phyloP scores from a whole-genome alignment of 768 basidiomycete genomes.

The Boletus rufocinnamomeus region DNA sequence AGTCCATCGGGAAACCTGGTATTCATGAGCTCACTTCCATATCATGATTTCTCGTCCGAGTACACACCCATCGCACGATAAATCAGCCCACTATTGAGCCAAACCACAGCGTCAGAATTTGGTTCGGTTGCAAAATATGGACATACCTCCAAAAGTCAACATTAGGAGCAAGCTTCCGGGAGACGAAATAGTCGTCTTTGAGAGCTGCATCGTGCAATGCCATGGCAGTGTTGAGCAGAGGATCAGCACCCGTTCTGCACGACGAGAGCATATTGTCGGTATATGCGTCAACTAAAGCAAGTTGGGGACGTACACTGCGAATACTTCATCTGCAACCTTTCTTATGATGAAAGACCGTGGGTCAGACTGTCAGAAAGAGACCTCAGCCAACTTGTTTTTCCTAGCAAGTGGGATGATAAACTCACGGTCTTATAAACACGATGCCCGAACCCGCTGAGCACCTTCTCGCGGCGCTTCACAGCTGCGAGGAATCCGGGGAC shows the following conservation, averaged over 20 bases:
- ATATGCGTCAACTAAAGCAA: neutral
- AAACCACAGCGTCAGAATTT: neutral
- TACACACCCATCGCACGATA: constrained; percentile 86
- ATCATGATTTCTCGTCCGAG: neutral
- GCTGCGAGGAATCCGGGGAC: constrained; percentile 84
- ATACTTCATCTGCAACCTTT: constrained; percentile 90
- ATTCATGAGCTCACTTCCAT: constrained; percentile 2
- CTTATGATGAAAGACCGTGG: constrained; percentile 90
- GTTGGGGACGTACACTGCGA: constrained; percentile 62
- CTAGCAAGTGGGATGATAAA: neutral
- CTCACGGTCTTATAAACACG: constrained; percentile 76
- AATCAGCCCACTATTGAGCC: constrained; percentile 66
- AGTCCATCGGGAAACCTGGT: constrained; percentile 87
- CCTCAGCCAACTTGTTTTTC: neutral
- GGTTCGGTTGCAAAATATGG: neutral
- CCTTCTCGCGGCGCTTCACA: constrained; percentile 86
- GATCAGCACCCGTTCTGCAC: constrained; percentile 78
- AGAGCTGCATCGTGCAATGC: constrained; percentile 84
- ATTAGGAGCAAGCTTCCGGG: constrained; percentile 81
- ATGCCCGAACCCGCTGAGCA: constrained; percentile 90
- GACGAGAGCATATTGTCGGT: neutral
- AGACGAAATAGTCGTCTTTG: constrained; percentile 88
- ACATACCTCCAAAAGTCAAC: constrained; percentile 80
- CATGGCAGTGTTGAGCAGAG: constrained; percentile 87
- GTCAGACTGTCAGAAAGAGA: constrained; percentile 59